Evolutionary conservation across 2,329 filamentous ascomycete genomes (phyloP).

Genomic region (Teratosphaeria viscida): DNA sequence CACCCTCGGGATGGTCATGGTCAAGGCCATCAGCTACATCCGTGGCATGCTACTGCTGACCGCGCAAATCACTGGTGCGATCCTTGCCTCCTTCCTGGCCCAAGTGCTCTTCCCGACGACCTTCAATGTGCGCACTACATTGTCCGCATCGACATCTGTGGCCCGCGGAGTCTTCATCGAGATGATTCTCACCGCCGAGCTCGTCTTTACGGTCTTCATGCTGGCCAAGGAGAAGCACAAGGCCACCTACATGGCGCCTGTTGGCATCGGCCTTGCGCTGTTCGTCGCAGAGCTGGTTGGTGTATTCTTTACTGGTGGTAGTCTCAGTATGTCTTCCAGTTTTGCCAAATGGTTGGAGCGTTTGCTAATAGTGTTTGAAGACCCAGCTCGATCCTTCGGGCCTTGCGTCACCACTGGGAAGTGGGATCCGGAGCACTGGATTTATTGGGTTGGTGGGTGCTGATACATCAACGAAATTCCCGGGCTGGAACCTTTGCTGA

Average conservation of each 20-base stretch:
- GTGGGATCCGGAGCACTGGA: conserved; percentile 23
- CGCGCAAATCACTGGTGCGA: conserved; percentile 49
- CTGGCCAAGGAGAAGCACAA: conserved; percentile 61
- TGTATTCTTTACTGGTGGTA: conserved; percentile 35
- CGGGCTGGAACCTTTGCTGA: neutral
- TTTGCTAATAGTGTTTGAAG: conserved; percentile 13
- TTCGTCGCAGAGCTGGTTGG: conserved; percentile 49
- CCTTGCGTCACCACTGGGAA: conserved; percentile 19
- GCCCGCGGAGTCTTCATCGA: conserved; percentile 56
- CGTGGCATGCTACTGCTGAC: conserved; percentile 44
- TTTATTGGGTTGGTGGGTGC: conserved; percentile 15
- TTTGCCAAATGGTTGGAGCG: too few relatives aligned
- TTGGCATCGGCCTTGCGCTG: conserved; percentile 61
- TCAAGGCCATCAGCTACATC: conserved; percentile 45
- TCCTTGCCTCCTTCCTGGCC: conserved; percentile 49
- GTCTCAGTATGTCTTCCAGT: conserved; percentile 16
- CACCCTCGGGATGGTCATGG: conserved; percentile 51
- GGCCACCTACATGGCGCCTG: conserved; percentile 58
- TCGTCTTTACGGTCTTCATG: conserved; percentile 58
- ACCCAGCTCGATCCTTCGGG: conserved; percentile 23
- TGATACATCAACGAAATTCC: neutral
- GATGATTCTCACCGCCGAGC: conserved; percentile 53
- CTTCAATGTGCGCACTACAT: conserved; percentile 45
- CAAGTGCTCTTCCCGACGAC: conserved; percentile 48
- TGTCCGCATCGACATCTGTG: conserved; percentile 42